phyloP scores from a whole-genome alignment of 129 eudicot species.

The Pseudognaphalium luteoalbum region DNA sequence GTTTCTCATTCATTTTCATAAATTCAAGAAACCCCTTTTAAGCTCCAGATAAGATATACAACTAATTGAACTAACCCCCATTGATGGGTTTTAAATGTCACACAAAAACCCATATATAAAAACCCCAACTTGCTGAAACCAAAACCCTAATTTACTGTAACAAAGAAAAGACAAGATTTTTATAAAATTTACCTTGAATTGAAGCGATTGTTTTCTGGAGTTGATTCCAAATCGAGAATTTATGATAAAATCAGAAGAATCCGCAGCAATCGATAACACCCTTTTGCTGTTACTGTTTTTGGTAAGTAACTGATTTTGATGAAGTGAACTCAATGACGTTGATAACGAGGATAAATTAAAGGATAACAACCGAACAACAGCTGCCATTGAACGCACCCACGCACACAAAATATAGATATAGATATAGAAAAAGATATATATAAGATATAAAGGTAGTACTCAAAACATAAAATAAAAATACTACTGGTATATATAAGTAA shows the following conservation, averaged over 20 bases:
- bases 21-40: slow-evolving; percentile 2
- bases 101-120: background rate
- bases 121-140: background rate
- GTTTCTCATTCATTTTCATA: background rate
- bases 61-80: background rate
- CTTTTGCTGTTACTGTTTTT: slow-evolving; percentile 27
- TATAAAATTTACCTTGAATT: slow-evolving; percentile 57
- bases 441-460: background rate
- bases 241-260: slow-evolving; percentile 37
- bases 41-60: background rate
- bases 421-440: background rate
- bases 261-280: slow-evolving; percentile 36
- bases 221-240: slow-evolving; percentile 39
- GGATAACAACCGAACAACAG: slow-evolving; percentile 54
- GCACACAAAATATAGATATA: background rate
- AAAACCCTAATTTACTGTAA: slow-evolving; percentile 9
- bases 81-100: background rate
- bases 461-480: too few relatives aligned
- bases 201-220: slow-evolving; percentile 43
- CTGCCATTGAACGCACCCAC: slow-evolving; percentile 56
- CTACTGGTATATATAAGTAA: background rate
- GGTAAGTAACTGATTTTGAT: slow-evolving; percentile 33
- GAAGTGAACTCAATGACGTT: slow-evolving; percentile 57
- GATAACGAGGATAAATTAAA: slow-evolving; percentile 52
- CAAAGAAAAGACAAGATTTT: background rate